Base-by-base conservation (phyloP, 2,329 filamentous ascomycete genomes). In the Xenoacremonium recifei region DNA sequence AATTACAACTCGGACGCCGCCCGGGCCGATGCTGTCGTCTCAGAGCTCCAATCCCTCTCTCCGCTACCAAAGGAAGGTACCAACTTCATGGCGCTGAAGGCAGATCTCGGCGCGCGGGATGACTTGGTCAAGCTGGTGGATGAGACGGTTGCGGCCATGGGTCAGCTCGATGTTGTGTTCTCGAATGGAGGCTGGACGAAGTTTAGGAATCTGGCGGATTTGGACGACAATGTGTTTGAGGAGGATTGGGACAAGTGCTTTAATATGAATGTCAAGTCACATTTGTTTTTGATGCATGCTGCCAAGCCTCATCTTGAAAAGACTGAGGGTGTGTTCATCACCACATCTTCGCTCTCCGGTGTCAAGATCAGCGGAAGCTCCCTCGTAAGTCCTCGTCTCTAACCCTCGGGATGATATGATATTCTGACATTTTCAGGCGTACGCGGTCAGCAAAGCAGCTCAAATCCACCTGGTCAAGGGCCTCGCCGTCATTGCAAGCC, bases 401-500 rank as follows among this genome's bases (percentile, higher is more conserved):
- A 27, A n/a, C 13, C 23, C 12, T 13, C 6, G 18, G 19, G 13
- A 13, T 11, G 16, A 15, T 10, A 10, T n/a, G 7, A 12, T 9
- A 15, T 11, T 5, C 18, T 42, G 21, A 41, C 31, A 5, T 6
- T 5, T 37, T 0, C 35, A 76, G 83, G 79, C 88, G 4, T 93
- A 93, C 57, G 73, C 82, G 1, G 84, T 91, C 15, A 87, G 85
- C 27, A 93, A 93, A 61, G 79, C 87, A 1, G 88, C 88, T 10
- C 79, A 84, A 44, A 66, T 82, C 27, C 79, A 83, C 55, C 67
- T 84, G 4, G 68, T 71, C 13, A 80, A 77, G 50, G 69, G 68
- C 7, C 64, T 82, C 21, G 79, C 79, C 1, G 56, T 68, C 4
- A 75, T 77, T 44, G 72, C 72, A 10, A 72, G 71, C 1, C 77